phyloP scores from a whole-genome alignment of 305 asterid genomes.

The Solanum chacoense region DNA sequence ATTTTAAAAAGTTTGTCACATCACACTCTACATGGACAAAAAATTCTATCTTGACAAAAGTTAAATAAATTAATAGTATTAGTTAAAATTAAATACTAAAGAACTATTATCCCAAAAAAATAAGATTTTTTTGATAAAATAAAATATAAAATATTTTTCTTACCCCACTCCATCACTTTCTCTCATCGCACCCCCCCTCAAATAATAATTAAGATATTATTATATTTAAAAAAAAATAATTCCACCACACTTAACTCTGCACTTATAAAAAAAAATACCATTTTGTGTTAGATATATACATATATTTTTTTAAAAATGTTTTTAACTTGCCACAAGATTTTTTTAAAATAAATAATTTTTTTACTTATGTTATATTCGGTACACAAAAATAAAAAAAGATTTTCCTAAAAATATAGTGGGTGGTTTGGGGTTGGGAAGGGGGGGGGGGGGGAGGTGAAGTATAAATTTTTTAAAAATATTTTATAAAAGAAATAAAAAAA shows the following conservation, averaged over 20 bases:
- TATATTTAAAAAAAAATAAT: too few species aligned
- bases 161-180: not conserved
- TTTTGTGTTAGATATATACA: not conserved
- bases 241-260: not conserved
- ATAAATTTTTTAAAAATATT: too few species aligned
- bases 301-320: too few species aligned
- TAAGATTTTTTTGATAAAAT: too few species aligned
- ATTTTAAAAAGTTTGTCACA: not conserved
- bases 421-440: not conserved
- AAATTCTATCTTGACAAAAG: not conserved
- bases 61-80: not conserved
- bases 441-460: not conserved
- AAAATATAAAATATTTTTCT: too few species aligned
- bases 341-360: too few species aligned
- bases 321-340: not conserved
- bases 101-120: not conserved
- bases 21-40: too few species aligned
- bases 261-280: too few species aligned
- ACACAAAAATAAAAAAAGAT: too few species aligned
- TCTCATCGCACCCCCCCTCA: not conserved
- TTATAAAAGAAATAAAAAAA: too few species aligned
- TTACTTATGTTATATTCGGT: not conserved
- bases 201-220: not conserved
- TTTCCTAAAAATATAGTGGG: not conserved
- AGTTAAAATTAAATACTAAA: not conserved